These are phyloP conservation scores for Globisporangium alternatum DNA, from an alignment of 352 stramenopile genomes.

Conservation along the genomic window DNA sequence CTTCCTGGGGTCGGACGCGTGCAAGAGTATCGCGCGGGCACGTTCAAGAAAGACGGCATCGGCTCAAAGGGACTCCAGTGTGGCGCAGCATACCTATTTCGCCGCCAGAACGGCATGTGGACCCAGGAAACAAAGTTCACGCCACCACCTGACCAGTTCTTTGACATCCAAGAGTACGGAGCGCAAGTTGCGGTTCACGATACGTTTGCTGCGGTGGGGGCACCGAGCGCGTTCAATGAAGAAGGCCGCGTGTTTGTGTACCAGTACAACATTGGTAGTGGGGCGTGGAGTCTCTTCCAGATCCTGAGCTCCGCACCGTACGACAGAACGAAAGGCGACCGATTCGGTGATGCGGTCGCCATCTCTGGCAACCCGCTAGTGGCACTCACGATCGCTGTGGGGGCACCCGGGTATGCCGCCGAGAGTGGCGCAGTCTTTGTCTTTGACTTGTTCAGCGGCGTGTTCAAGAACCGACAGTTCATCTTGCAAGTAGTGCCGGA, in stretches of 20 bases:
- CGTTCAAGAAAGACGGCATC: conserved; percentile 55
- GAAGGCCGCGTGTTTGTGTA: conserved; percentile 77
- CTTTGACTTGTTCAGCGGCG: conserved; percentile 56
- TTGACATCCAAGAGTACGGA: conserved; percentile 57
- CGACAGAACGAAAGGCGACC: conserved; percentile 38
- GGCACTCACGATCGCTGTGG: conserved; percentile 56
- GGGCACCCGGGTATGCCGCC: conserved; percentile 59
- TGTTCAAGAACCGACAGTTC: conserved; percentile 64
- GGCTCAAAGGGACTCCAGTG: conserved; percentile 66
- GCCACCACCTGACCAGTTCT: conserved; percentile 36
- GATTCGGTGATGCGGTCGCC: conserved; percentile 66
- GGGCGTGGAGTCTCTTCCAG: conserved; percentile 64
- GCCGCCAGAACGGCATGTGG: conserved; percentile 39
- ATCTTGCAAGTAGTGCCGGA: conserved; percentile 49
- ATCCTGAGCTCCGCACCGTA: conserved; percentile 52
- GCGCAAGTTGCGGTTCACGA: conserved; percentile 40
- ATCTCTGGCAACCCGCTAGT: conserved; percentile 43
- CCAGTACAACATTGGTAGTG: conserved; percentile 40
- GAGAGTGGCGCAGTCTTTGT: conserved; percentile 69
- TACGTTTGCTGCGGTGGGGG: conserved; percentile 57
- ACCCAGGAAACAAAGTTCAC: conserved; percentile 51
- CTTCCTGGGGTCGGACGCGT: conserved; percentile 30
- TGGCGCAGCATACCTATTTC: conserved; percentile 71
- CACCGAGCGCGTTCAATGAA: conserved; percentile 51
- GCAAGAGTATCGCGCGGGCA: conserved; percentile 52